Conservation (phyloP, 2,329 filamentous ascomycete species). For the Rugonectria rugulosa region DNA sequence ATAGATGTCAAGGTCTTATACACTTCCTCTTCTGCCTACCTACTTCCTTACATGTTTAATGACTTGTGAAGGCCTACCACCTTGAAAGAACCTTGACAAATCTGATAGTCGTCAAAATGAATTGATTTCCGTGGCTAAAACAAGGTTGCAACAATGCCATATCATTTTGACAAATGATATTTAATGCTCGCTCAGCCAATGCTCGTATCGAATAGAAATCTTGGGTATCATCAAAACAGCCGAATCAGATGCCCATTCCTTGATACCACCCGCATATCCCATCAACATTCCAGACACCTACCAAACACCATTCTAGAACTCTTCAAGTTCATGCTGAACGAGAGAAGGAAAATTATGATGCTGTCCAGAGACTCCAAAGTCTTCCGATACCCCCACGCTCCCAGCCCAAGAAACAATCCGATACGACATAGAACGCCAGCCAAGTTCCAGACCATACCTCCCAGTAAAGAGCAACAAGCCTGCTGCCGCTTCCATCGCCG, state of each 20-base stretch:
- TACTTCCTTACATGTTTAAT: background rate
- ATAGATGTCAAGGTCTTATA: background rate
- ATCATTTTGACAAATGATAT: slow-evolving; percentile 21
- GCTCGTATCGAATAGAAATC: slow-evolving; percentile 35
- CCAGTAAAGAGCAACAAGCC: slow-evolving; percentile 1
- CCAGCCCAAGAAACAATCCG: slow-evolving; percentile 19
- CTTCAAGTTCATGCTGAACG: slow-evolving; percentile 14
- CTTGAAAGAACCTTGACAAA: background rate
- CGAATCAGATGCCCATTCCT: slow-evolving; percentile 38
- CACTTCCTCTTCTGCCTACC: background rate
- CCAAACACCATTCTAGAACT: slow-evolving; percentile 16
- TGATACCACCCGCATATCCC: slow-evolving; percentile 40
- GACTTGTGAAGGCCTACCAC: too few species aligned
- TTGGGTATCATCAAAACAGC: slow-evolving; percentile 46
- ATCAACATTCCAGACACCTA: slow-evolving; percentile 23
- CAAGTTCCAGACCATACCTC: slow-evolving; percentile 6
- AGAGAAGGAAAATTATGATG: slow-evolving; percentile 6
- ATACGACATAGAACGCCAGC: slow-evolving; percentile 22
- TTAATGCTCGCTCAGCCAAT: slow-evolving; percentile 23
- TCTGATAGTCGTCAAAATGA: background rate
- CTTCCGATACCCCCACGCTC: background rate
- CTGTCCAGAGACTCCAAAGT: slow-evolving; percentile 15
- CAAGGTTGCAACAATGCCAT: slow-evolving; percentile 16
- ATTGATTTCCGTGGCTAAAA: slow-evolving; percentile 8
- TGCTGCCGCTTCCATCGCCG: background rate